Evolutionary conservation across 805 yeast genomes (phyloP).

Genomic region (Saturnispora bothae): DNA sequence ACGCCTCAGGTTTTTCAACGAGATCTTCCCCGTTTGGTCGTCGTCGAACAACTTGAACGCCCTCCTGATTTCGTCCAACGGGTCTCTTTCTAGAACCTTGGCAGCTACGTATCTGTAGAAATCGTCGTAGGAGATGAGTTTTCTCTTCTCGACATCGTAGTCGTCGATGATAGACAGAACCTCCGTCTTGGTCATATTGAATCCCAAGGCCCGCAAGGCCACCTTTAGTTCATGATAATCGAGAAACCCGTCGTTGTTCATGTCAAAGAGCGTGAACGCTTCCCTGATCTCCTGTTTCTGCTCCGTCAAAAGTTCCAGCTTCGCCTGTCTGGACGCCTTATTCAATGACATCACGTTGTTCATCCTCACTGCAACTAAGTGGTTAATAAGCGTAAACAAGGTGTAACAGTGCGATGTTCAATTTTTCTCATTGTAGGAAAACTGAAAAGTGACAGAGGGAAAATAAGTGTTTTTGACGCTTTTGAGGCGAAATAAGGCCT

Average conservation of each 20-base stretch:
- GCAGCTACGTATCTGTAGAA: constrained; percentile 75
- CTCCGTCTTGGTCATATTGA: constrained; percentile 67
- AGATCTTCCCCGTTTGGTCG: constrained; percentile 78
- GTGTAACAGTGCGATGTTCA: too few species aligned
- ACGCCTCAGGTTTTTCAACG: constrained; percentile 69
- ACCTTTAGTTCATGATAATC: constrained; percentile 92
- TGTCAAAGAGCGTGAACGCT: constrained; percentile 84
- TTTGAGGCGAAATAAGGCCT: too few species aligned
- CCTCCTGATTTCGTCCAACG: constrained; percentile 79
- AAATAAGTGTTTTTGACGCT: too few species aligned
- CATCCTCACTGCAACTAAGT: too few species aligned
- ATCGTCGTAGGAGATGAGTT: constrained; percentile 67
- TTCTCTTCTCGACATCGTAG: constrained; percentile 68
- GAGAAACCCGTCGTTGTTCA: constrained; percentile 80
- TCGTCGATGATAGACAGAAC: constrained; percentile 69
- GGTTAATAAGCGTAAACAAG: too few species aligned
- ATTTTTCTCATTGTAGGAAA: too few species aligned
- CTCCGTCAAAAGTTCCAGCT: constrained; percentile 65
- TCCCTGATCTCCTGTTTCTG: constrained; percentile 87
- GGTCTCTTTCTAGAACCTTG: constrained; percentile 79
- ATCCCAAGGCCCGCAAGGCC: constrained; percentile 89
- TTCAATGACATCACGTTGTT: constrained; percentile 11
- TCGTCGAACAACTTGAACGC: constrained; percentile 88
- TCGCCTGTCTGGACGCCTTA: constrained; percentile 31
- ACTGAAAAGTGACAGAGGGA: too few species aligned